Percentiles rank a stretch among this genome's conserved stretches.
Conservation (phyloP, 2,329 filamentous ascomycete genomes). For the Zasmidium angulare region DNA sequence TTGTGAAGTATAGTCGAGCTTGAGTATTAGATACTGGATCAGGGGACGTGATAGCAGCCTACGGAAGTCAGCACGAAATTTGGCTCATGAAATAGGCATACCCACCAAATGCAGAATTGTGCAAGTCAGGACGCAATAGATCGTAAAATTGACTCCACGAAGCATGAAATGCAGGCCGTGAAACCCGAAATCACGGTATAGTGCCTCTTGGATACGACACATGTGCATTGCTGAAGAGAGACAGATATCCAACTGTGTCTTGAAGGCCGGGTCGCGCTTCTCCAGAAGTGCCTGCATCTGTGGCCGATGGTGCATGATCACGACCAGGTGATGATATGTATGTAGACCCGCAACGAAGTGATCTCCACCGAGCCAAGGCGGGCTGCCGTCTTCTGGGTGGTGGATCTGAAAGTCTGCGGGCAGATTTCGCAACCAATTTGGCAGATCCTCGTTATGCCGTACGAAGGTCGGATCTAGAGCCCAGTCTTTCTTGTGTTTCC, state of each 20-base stretch:
- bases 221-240: constrained; percentile 81
- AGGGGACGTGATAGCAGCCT: constrained; percentile 88
- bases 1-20: constrained; percentile 82
- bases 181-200: constrained; percentile 73
- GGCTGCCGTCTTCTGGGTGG: constrained; percentile 74
- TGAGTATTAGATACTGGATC: constrained; percentile 84
- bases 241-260: constrained; percentile 81
- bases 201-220: constrained; percentile 82
- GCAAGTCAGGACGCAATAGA: constrained; percentile 89
- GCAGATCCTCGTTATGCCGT: constrained; percentile 73
- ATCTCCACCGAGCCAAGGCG: constrained; percentile 75
- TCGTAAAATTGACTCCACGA: constrained; percentile 88
- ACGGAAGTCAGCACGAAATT: neutral
- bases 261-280: constrained; percentile 78
- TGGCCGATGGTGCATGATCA: constrained; percentile 85
- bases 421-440: constrained; percentile 72
- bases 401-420: constrained; percentile 75
- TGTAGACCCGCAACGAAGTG: constrained; percentile 89
- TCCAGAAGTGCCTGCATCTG: constrained; percentile 75
- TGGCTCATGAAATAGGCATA: constrained; percentile 22
- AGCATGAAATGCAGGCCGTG: constrained; percentile 87
- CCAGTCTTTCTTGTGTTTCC: constrained; percentile 79
- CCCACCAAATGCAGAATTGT: constrained; percentile 90
- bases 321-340: constrained; percentile 79
- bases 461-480: constrained; percentile 80